Evolutionary conservation across 2,329 filamentous ascomycete genomes (phyloP), one percentile per base, ranked within the genome.

Genomic region (Pseudogymnoascus sp.): DNA sequence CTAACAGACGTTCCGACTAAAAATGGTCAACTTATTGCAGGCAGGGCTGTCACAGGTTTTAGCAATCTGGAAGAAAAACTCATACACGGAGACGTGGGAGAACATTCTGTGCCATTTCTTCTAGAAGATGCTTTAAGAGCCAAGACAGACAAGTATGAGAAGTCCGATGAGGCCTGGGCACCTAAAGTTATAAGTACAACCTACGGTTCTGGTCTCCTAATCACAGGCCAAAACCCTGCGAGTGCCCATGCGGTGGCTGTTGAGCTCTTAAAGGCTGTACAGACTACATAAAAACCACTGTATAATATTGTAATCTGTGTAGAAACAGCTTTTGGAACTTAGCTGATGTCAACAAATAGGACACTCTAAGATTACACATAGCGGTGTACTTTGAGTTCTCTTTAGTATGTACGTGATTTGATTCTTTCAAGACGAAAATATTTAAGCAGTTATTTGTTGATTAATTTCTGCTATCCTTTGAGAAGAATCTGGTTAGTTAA

Each of bases 11-110:
- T 82, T 36, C 82, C 79, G 68, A 69, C 79, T 18, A 65, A 74
- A 4, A 75, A 79, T 64, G 84, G 83, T 35, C 77, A 78, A 59
- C 73, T 88, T 8, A 72, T 89, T 39, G 73, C 78, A 59, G 84
- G 81, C 48, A 80, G 79, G 69, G 74, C 78, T 52, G 82, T 85
- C 25, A 87, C 85, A 0, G 85, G 82, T 8, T 85, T 86, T 69
- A 80, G 77, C 36, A 83, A 85, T 68, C 73, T 64, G 0, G 84
- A 87, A 74, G 82, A 85, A 13, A 74, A 78, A 77, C 18, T 18
- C 18, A 60, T 72, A 72, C 55, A 74, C 74, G 5, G 74, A 71
- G 45, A 67, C 78, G 18, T 18, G 18, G 62, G 74, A 69, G 35
- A 65, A 6, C 37, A 72, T 33, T 72, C 62, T 3, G 77, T 86